These are phyloP conservation scores for Millerozyma miso DNA, from an alignment of 805 yeast genomes.

Conservation along the genomic window DNA sequence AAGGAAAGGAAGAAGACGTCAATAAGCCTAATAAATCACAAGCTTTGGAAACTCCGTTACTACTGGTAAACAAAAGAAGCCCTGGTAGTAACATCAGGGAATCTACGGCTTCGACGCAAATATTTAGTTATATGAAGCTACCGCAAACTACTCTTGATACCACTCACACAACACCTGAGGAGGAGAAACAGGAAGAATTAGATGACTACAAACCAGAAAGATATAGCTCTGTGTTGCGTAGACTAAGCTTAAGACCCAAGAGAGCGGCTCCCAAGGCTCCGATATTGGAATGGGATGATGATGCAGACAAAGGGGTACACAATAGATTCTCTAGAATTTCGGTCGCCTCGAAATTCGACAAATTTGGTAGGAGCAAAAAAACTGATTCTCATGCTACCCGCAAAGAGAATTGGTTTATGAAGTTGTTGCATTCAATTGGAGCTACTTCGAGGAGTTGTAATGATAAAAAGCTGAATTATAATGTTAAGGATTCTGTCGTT, in stretches of 20 bases:
- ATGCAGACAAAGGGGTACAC: constrained; percentile 9
- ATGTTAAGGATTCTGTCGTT: neutral
- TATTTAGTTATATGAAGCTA: constrained; percentile 23
- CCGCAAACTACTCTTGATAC: neutral
- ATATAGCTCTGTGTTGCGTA: constrained; percentile 18
- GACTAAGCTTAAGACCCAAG: constrained; percentile 33
- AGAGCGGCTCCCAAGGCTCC: constrained; percentile 40
- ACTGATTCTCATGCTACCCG: constrained; percentile 3
- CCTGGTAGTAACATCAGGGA: constrained; percentile 7
- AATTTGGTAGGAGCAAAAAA: constrained; percentile 4
- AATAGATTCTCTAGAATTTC: constrained; percentile 37
- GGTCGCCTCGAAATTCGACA: constrained; percentile 10
- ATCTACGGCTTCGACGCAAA: constrained; percentile 26
- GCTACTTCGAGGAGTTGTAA: constrained; percentile 2
- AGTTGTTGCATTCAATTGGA: constrained; percentile 27
- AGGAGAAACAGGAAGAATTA: neutral
- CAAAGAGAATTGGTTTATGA: constrained; percentile 36
- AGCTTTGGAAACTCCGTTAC: neutral
- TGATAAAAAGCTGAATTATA: neutral
- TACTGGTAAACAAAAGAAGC: constrained; percentile 2
- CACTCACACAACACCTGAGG: neutral
- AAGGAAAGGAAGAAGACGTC: neutral
- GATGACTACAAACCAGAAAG: constrained; percentile 4
- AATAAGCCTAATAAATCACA: neutral
- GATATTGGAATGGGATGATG: constrained; percentile 2